Base-by-base conservation (phyloP, 306 rosid genomes). In the Oxytropis ochrocephala region DNA sequence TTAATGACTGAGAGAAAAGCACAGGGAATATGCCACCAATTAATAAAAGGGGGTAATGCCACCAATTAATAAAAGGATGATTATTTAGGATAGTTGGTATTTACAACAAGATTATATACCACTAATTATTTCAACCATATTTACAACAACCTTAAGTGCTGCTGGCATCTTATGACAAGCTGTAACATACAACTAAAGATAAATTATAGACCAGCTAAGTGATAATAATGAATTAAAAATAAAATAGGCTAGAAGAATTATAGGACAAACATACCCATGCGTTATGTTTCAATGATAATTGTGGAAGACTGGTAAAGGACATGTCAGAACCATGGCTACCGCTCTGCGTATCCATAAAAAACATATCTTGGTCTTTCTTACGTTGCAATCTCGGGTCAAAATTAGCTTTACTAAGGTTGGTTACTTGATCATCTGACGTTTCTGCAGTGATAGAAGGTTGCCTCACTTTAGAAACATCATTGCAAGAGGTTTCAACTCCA, bases 241-340 rank as follows among this genome's bases (percentile, higher is more conserved):
- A 27, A 56, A 67, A 32, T 4, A 51, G 21, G 39, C 11, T 18
- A 70, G 7, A 75, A 35, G 30, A 38, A 65, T 38, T 49, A 30
- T 42, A 5, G 33, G 36, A 56, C 52, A 50, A 19, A 83, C 82
- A 24, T 85, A 90, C 98, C 94, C 83, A 79, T 69, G 84, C 75
- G 56, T 83, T 81, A 35, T 79, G 84, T 58, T 86, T 86, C 33
- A 66, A 64, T 42, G 85, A 83, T 49, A 85, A 74, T 13, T 79
- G 56, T 18, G 87, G 67, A 75, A 74, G 75, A 72, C 77, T 82
- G 42, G 74, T 58, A 70, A 80, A 80, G 74, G 85, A 79, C 64
- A 75, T 82, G 27, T 78, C 89, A 75, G 83, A 83, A 70, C 72
- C 82, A 65, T 55, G 58, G 67, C 54, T 68, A 33, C 48, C 67